phyloP scores from a whole-genome alignment of 352 stramenopile genomes.

The Globisporangium perplexum region DNA sequence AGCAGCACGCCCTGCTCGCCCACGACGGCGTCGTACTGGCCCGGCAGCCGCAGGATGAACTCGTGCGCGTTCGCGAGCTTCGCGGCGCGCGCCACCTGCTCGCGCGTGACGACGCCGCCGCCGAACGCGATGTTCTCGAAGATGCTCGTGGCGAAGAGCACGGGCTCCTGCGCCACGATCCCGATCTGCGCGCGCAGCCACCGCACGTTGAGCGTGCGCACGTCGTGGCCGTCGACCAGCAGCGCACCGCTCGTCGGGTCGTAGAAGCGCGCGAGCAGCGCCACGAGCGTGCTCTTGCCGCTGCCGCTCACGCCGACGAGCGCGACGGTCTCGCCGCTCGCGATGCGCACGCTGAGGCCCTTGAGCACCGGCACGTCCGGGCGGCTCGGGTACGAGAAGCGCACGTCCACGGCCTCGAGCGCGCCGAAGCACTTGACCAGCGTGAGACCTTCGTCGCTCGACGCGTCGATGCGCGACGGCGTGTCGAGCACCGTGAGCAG shows the following conservation, averaged over 20 bases:
- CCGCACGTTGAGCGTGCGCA: slow-evolving; percentile 50
- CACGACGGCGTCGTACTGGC: slow-evolving; percentile 72
- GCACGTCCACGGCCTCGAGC: slow-evolving; percentile 18
- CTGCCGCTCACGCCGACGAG: slow-evolving; percentile 2
- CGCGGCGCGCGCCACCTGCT: slow-evolving; percentile 11
- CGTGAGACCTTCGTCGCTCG: slow-evolving; percentile 15
- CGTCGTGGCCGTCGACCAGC: slow-evolving; percentile 65
- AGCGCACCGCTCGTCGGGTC: slow-evolving; percentile 1
- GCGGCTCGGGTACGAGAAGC: slow-evolving; percentile 2
- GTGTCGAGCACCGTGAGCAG: slow-evolving; percentile 57
- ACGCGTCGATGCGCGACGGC: slow-evolving; percentile 36
- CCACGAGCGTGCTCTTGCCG: slow-evolving; percentile 7
- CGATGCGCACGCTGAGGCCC: not conserved
- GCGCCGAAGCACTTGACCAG: slow-evolving; percentile 17
- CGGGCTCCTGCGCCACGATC: slow-evolving; percentile 77
- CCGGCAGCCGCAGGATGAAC: slow-evolving; percentile 78
- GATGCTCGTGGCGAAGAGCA: slow-evolving; percentile 85
- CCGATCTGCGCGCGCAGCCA: slow-evolving; percentile 32
- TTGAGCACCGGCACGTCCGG: not conserved
- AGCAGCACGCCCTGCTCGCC: slow-evolving; percentile 29
- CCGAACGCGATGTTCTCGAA: slow-evolving; percentile 81
- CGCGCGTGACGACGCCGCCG: slow-evolving; percentile 26
- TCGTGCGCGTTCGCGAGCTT: slow-evolving; percentile 34
- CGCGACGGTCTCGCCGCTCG: slow-evolving; percentile 1
- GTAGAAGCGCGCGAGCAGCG: slow-evolving; percentile 8